Base-by-base conservation (phyloP, 306 rosid species). In the Rubus idaeus region DNA sequence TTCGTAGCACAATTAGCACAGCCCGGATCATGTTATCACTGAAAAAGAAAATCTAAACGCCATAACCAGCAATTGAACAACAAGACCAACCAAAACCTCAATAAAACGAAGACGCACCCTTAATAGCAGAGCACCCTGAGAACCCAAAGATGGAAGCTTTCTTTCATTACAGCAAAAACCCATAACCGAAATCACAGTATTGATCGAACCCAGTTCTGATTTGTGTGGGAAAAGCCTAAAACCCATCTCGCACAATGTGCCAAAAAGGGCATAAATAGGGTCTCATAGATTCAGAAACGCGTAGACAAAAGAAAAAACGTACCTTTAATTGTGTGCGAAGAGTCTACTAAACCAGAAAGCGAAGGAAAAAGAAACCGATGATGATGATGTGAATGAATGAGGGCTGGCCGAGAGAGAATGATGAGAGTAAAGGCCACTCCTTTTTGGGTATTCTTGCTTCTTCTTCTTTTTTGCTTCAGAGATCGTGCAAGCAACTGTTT, bases 401-500 rank as follows among this genome's bases (percentile, higher is more conserved):
- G 73, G 78, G 52, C 62, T 41, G 77, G 10, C 53, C 72, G 39
- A 17, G 35, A 30, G 35, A 30, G 35, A 30, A 30, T 30, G 74
- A 74, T 26, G 55, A 40, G 79, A 12, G 76, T 57, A 42, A 41
- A 53, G 52, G 50, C 6, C 14, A 41, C 40, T 75, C 57, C 81
- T 46, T 62, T 44, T 49, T 46, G 49, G 20, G 5, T 47, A 4
- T 75, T 18, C 23, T 8, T 63, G 21, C 42, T 63, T 10, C 26
- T 76, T 13, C 61, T 78, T 51, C 37, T 14, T 69, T 78, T 69
- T 76, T 74, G 87, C 68, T 78, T 83, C 17, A 68, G 83, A 81
- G 84, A 83, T 83, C 91, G 89, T 85, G 86, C 83, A 86, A 83
- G 87, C 98, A 80, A 91, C 84, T 75, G 84, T 77, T 82, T 76